Conservation (phyloP, 495 filamentous ascomycete species). For the Neurospora tetrasperma region DNA sequence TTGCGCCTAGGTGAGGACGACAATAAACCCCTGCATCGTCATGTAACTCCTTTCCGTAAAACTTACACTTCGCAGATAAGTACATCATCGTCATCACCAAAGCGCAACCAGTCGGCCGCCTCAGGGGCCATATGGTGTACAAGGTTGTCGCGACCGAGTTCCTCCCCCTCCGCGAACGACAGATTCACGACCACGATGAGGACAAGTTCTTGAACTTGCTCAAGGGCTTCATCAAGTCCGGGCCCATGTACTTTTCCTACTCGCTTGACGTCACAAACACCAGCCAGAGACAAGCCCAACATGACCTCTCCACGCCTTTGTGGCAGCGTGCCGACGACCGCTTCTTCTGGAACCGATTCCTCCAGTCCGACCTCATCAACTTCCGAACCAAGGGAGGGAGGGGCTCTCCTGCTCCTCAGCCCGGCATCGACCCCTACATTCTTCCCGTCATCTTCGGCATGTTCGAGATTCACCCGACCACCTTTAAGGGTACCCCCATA, state of each 20-base stretch:
- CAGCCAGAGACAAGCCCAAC: constrained; percentile 81
- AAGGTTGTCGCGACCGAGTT: constrained; percentile 85
- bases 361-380: constrained; percentile 84
- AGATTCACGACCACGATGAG: constrained; percentile 85
- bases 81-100: constrained; percentile 97
- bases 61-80: constrained; percentile 54
- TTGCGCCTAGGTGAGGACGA: constrained; percentile 65
- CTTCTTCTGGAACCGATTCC: constrained; percentile 96
- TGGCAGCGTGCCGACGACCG: constrained; percentile 93
- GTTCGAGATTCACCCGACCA: constrained; percentile 73
- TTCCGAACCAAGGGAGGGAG: constrained; percentile 49
- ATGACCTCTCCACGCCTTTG: constrained; percentile 56
- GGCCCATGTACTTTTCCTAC: constrained; percentile 97
- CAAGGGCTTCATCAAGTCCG: constrained; percentile 63
- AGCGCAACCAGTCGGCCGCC: constrained; percentile 75
- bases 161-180: constrained; percentile 84
- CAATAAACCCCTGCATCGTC: background rate
- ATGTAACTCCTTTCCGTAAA: background rate
- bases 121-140: constrained; percentile 91
- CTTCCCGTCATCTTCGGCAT: constrained; percentile 91
- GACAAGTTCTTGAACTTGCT: constrained; percentile 77
- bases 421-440: constrained; percentile 82
- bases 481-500: constrained; percentile 68
- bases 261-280: constrained; percentile 88
- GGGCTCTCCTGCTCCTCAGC: constrained; percentile 55